Percentiles rank a stretch among this genome's conserved stretches.
These are phyloP conservation scores for Diaporthe sp. DNA, from an alignment of 2,329 filamentous ascomycete genomes.

Conservation along the genomic window DNA sequence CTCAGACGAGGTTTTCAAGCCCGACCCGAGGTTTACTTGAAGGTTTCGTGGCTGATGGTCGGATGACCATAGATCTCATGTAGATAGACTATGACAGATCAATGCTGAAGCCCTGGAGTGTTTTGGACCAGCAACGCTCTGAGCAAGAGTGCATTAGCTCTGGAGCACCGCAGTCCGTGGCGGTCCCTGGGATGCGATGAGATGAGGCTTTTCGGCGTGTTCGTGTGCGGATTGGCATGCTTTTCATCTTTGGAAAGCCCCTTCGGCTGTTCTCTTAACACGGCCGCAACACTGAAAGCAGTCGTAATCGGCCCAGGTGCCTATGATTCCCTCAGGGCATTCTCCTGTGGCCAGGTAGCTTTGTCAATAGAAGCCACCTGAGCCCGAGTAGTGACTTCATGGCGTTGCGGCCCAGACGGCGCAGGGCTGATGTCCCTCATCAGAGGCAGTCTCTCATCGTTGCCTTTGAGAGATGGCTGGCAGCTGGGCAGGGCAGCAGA, in stretches of 20 bases:
- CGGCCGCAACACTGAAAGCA: not conserved
- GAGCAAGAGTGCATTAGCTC: constrained; percentile 32
- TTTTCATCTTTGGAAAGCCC: not conserved
- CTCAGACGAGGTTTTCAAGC: not conserved
- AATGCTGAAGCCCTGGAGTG: not conserved
- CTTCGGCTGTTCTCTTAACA: not conserved
- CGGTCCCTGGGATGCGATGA: constrained; percentile 17
- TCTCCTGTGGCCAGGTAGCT: not conserved
- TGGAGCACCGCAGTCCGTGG: constrained; percentile 40
- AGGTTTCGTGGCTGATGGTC: constrained; percentile 1
- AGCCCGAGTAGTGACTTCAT: too few species aligned
- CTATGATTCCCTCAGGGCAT: not conserved
- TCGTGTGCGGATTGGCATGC: not conserved
- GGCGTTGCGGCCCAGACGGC: too few species aligned
- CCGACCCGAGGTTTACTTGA: not conserved
- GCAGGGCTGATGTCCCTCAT: not conserved
- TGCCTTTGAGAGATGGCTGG: not conserved
- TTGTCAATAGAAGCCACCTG: not conserved
- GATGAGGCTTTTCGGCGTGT: not conserved
- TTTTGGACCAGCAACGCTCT: not conserved
- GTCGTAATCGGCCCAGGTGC: not conserved
- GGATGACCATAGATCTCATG: not conserved
- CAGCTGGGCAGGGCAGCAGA: not conserved
- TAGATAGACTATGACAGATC: not conserved
- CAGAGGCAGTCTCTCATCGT: not conserved